Percentiles rank a stretch among this genome's conserved stretches.
Conservation (phyloP, 768 basidiomycete species). For the Pulveroboletus ravenelii region DNA sequence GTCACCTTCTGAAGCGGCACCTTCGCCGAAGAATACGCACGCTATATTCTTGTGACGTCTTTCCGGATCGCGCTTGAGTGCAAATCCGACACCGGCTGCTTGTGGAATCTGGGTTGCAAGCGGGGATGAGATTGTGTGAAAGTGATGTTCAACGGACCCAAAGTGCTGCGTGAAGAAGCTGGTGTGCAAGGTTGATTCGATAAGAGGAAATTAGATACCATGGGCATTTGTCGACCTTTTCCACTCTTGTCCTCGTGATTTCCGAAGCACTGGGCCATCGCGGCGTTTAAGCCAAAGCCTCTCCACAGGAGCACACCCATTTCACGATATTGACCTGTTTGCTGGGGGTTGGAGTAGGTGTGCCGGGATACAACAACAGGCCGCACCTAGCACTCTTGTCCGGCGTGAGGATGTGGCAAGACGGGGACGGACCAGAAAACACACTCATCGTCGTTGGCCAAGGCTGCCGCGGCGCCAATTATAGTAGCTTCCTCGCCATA, state of each 20-base stretch:
- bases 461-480: conserved; percentile 83
- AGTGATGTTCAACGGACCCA: conserved; percentile 78
- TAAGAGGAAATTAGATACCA: conserved; percentile 43
- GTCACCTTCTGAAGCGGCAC: conserved; percentile 91
- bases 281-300: conserved; percentile 68
- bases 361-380: neutral
- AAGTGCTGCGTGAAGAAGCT: conserved; percentile 58
- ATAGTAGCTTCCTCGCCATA: conserved; percentile 90
- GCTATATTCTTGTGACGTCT: conserved; percentile 72
- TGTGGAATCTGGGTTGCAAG: conserved; percentile 93
- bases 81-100: conserved; percentile 90
- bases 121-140: conserved; percentile 92
- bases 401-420: conserved; percentile 7
- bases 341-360: neutral
- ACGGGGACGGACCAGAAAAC: conserved; percentile 23
- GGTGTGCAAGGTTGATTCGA: neutral
- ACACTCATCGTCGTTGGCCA: conserved; percentile 81
- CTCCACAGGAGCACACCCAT: conserved; percentile 90
- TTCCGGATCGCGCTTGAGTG: conserved; percentile 71
- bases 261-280: conserved; percentile 92
- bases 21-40: conserved; percentile 90
- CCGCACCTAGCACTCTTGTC: conserved; percentile 65
- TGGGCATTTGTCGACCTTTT: conserved; percentile 92
- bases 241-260: conserved; percentile 74
- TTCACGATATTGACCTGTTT: conserved; percentile 84